Conservation (phyloP, 345 rosid species). For the Tarenaya hassleriana region DNA sequence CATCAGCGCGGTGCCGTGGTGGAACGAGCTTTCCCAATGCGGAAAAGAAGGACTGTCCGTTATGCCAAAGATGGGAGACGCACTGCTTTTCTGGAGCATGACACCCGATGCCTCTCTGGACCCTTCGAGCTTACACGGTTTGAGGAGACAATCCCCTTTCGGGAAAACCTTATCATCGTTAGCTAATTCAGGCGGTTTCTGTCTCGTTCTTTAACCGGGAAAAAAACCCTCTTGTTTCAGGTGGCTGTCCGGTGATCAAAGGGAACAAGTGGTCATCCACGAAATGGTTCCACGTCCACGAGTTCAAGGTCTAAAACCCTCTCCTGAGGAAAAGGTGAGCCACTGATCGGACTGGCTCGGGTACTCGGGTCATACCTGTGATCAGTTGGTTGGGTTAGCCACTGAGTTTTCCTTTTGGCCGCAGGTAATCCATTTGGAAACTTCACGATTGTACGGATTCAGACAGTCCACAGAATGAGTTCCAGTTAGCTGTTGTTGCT, state of each 20-base stretch:
- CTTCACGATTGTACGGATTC: too few relatives aligned
- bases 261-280: conserved; percentile 98
- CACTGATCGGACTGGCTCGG: too few relatives aligned
- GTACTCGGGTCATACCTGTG: too few relatives aligned
- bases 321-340: conserved; percentile 17
- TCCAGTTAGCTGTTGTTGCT: too few relatives aligned
- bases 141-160: conserved; percentile 25
- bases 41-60: conserved; percentile 23
- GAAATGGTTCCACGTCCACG: conserved; percentile 77
- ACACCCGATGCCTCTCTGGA: conserved; percentile 68
- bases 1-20: conserved; percentile 73
- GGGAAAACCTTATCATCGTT: too few relatives aligned
- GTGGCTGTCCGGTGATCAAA: conserved; percentile 83
- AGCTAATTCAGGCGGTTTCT: too few relatives aligned
- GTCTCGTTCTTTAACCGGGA: too few relatives aligned
- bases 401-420: too few relatives aligned
- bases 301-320: conserved; percentile 44
- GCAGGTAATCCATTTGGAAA: too few relatives aligned
- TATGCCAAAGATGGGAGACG: conserved; percentile 63
- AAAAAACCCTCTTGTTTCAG: conserved; percentile 45
- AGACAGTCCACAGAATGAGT: too few relatives aligned
- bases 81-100: conserved; percentile 89
- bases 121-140: conserved; percentile 86
- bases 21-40: conserved; percentile 81
- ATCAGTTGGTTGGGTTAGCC: too few relatives aligned